Conservation (phyloP, 345 rosid species). For the Bruguiera sexangula region DNA sequence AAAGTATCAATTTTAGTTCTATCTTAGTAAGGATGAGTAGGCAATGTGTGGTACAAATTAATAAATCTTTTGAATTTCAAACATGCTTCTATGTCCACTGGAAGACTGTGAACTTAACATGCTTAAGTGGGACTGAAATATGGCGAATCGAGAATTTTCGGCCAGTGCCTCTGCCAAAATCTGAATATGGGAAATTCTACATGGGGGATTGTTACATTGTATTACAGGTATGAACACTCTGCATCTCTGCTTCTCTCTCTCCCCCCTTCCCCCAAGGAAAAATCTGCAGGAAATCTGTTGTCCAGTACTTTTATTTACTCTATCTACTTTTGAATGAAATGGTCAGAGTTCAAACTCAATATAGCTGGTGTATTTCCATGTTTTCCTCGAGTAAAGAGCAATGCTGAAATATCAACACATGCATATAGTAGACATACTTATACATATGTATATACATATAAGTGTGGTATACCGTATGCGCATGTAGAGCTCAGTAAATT, state of each 20-base stretch:
- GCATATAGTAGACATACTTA: no score
- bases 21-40: no score
- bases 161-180: slow-evolving; percentile 76
- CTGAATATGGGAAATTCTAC: slow-evolving; percentile 93
- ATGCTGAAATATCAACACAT: no score
- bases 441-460: no score
- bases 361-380: no score
- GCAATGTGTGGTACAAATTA: not conserved
- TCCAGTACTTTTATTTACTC: not conserved
- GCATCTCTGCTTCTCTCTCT: slow-evolving; percentile 1
- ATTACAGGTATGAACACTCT: slow-evolving; percentile 57
- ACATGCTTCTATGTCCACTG: slow-evolving; percentile 13
- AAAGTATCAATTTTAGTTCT: not conserved
- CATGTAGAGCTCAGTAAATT: no score
- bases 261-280: no score
- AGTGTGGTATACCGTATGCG: no score
- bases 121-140: slow-evolving; percentile 78
- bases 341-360: not conserved
- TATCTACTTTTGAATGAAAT: not conserved
- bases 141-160: slow-evolving; percentile 97
- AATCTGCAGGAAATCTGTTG: no score
- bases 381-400: no score
- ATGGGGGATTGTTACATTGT: slow-evolving; percentile 91
- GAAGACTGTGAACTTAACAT: slow-evolving; percentile 53
- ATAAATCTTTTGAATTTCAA: not conserved